Base-by-base conservation (phyloP, 805 yeast species). In the Tetrapisispora phaffii region DNA sequence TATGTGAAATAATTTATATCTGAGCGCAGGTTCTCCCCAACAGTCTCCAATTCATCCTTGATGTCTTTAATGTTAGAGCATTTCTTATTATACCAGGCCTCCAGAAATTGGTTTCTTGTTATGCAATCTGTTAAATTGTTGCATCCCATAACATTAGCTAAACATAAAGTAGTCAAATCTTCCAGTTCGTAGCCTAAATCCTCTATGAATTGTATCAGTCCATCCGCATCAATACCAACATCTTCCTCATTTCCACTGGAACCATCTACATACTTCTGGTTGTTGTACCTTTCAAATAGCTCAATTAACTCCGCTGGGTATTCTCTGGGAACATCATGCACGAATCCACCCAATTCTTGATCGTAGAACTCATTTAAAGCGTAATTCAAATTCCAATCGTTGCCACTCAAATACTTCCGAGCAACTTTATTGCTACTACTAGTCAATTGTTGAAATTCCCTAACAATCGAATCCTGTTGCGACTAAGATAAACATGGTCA, bases 131-230 rank as follows among this genome's bases (percentile, higher is more conserved):
- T 42, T 5, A 60, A 42, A 16, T 44, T 42, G 12, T 49, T 34
- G 49, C 62, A 74, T 34, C 77, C 74, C 40, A 90, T 66, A 42
- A 82, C 72, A 54, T 77, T 80, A 0, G 93, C 86, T 10, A 90
- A 60, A 0, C 84, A 78, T 37, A 90, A 68, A 2, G 86, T 81
- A 6, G 70, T 74, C 8, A 77, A 70, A 57, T 89, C 88, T 52
- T 90, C 97, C 0, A 88, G 82, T 13, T 77, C 77, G 33, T 82
- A 70, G 0, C 75, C 79, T 39, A 90, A 64, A 53, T 82, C 95
- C 15, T 70, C 71, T 20, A 90, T 66, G 54, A 80, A 85, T 34
- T 58, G 52, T 9, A 89, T 60, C 0, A 96, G 82, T 0, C 96
- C 96, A 47, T 86, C 93, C 9, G 85, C 70, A 22, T 80, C 90